Percentiles rank a stretch among this genome's conserved stretches.
These are phyloP conservation scores for Lojkania enalia DNA, from an alignment of 2,329 filamentous ascomycete genomes.

Conservation along the genomic window DNA sequence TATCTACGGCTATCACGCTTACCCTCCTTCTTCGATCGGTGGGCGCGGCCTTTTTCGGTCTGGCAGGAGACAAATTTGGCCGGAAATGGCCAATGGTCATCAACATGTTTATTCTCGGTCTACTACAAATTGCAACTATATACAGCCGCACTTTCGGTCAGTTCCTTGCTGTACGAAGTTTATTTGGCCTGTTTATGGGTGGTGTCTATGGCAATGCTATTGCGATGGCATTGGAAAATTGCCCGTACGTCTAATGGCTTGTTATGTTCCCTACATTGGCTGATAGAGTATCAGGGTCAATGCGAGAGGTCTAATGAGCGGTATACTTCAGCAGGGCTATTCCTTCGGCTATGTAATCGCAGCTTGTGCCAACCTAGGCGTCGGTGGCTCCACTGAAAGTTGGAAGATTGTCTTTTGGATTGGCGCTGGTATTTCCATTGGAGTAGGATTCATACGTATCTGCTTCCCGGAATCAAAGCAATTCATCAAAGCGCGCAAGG, in stretches of 20 bases:
- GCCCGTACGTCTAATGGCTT: slow-evolving; percentile 54
- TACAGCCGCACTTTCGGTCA: slow-evolving; percentile 72
- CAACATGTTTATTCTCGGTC: slow-evolving; percentile 74
- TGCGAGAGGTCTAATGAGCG: slow-evolving; percentile 77
- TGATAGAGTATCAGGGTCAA: slow-evolving; percentile 47
- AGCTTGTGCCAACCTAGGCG: slow-evolving; percentile 73
- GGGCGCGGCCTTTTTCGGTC: slow-evolving; percentile 74
- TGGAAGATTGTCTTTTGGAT: slow-evolving; percentile 82
- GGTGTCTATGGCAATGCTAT: slow-evolving; percentile 79
- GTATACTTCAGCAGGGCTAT: slow-evolving; percentile 81
- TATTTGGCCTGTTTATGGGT: slow-evolving; percentile 81
- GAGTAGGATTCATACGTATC: slow-evolving; percentile 67
- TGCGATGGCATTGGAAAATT: slow-evolving; percentile 76
- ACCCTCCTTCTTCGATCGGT: slow-evolving; percentile 74
- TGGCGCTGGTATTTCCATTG: slow-evolving; percentile 68
- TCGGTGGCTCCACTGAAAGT: slow-evolving; percentile 63
- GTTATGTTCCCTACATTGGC: neutral
- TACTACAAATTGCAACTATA: slow-evolving; percentile 77
- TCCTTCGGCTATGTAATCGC: slow-evolving; percentile 79
- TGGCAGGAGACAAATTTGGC: slow-evolving; percentile 77
- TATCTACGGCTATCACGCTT: slow-evolving; percentile 75
- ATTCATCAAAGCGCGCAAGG: slow-evolving; percentile 70
- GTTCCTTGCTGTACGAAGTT: slow-evolving; percentile 72
- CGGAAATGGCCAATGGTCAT: slow-evolving; percentile 82
- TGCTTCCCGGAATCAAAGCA: slow-evolving; percentile 75